phyloP scores from a whole-genome alignment of 1,284 basidiomycete species.

The Papiliotrema terrestris region DNA sequence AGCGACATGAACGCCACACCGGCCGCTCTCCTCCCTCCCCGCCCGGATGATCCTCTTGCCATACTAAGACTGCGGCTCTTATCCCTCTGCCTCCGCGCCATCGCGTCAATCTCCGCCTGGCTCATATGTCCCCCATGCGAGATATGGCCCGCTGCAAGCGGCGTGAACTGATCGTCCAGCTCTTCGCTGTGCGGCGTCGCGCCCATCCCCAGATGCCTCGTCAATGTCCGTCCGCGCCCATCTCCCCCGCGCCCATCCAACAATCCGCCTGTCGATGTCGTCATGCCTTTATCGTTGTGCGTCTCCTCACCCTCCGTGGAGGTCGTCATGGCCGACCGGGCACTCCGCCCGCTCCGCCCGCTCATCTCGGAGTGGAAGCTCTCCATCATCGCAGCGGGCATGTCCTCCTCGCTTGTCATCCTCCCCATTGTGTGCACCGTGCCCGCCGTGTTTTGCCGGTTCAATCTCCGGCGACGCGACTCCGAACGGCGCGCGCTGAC shows the following conservation, averaged over 20 bases:
- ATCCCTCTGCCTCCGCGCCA: constrained; percentile 17
- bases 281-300: neutral
- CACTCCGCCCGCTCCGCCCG: constrained; percentile 5
- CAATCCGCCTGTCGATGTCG: neutral
- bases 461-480: constrained; percentile 10
- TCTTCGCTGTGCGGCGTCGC: neutral
- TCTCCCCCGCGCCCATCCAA: neutral
- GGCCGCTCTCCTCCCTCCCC: constrained; percentile 32
- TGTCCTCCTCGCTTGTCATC: constrained; percentile 3
- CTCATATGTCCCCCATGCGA: neutral
- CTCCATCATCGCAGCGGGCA: constrained; percentile 23
- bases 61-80: constrained; percentile 35
- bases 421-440: neutral
- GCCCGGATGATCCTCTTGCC: constrained; percentile 24
- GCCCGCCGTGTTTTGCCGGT: constrained; percentile 9
- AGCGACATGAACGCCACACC: constrained; percentile 50
- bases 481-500: constrained; percentile 19
- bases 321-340: neutral
- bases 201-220: neutral
- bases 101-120: constrained; percentile 5
- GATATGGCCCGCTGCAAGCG: neutral
- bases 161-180: neutral
- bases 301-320: constrained; percentile 1
- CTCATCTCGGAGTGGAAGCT: constrained; percentile 40
- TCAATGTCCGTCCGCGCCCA: constrained; percentile 1